Evolutionary conservation across 2,329 filamentous ascomycete species (phyloP).

Genomic region (Mycosphaerella sp.): DNA sequence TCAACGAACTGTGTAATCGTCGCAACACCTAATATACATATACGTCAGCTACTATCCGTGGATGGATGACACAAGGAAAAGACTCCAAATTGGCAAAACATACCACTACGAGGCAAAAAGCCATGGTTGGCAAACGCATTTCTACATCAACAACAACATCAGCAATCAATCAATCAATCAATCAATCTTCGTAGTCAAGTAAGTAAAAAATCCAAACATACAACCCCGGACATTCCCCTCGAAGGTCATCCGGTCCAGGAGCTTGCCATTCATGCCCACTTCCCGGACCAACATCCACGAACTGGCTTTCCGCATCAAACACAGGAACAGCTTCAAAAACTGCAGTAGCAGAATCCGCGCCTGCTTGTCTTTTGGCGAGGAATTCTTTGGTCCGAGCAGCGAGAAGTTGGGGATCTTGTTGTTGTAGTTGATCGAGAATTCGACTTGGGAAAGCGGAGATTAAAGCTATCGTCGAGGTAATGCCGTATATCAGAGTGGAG

Average conservation of each 20-base stretch:
- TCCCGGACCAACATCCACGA: slow-evolving; percentile 20
- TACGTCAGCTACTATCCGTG: slow-evolving; percentile 22
- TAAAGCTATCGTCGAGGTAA: too few species aligned
- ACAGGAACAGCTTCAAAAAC: slow-evolving; percentile 22
- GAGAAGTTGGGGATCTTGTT: not conserved
- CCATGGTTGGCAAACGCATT: slow-evolving; percentile 27
- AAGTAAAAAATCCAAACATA: too few species aligned
- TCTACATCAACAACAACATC: too few species aligned
- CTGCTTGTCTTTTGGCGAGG: slow-evolving; percentile 15
- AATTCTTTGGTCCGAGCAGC: slow-evolving; percentile 12
- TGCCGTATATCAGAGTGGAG: too few species aligned
- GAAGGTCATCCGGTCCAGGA: slow-evolving; percentile 26
- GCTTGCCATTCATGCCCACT: slow-evolving; percentile 28
- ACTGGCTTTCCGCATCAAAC: slow-evolving; percentile 27
- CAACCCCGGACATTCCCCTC: slow-evolving; percentile 27
- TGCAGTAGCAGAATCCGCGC: slow-evolving; percentile 16
- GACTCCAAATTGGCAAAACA: not conserved
- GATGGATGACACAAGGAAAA: not conserved
- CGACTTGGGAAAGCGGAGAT: too few species aligned
- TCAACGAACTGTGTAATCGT: slow-evolving; percentile 29
- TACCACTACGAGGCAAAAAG: not conserved
- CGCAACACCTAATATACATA: slow-evolving; percentile 31
- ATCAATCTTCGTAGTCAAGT: too few species aligned
- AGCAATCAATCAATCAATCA: too few species aligned
- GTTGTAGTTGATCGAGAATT: too few species aligned